Conservation (phyloP, 2,329 filamentous ascomycete genomes). For the Cladobotryum protrusum region DNA sequence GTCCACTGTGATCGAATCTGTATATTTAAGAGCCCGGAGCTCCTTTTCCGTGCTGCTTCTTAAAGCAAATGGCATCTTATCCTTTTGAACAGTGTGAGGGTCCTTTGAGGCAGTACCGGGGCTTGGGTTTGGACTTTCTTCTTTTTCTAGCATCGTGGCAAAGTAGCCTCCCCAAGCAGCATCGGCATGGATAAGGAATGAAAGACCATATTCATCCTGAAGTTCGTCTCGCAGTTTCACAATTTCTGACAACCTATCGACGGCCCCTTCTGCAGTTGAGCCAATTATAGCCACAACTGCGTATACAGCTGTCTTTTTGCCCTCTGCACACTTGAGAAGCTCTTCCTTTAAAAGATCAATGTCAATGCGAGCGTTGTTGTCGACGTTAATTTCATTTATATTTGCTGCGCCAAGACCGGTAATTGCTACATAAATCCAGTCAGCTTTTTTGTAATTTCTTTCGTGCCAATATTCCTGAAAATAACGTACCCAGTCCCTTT, state of each 20-base stretch:
- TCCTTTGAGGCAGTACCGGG: constrained; percentile 28
- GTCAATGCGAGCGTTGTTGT: constrained; percentile 34
- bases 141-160: constrained; percentile 31
- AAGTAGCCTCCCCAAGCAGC: constrained; percentile 48
- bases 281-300: constrained; percentile 41
- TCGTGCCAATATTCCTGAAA: not conserved
- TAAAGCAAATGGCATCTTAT: too few species aligned
- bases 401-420: constrained; percentile 38
- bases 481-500: constrained; percentile 36
- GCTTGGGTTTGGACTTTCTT: constrained; percentile 17
- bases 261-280: constrained; percentile 42
- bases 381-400: constrained; percentile 34
- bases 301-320: constrained; percentile 30
- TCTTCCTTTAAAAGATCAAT: constrained; percentile 24
- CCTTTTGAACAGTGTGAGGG: too few species aligned
- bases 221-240: constrained; percentile 33
- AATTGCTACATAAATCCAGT: constrained; percentile 27
- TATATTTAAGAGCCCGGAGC: constrained; percentile 31
- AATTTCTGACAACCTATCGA: constrained; percentile 34
- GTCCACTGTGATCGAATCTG: constrained; percentile 42
- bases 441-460: not conserved
- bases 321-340: constrained; percentile 26
- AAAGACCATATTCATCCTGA: constrained; percentile 35
- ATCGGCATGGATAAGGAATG: constrained; percentile 41
- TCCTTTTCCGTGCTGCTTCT: constrained; percentile 29